Evolutionary conservation across 306 rosid species (phyloP), one percentile per base, ranked within the genome.

Genomic region (Rosa multiflora): DNA sequence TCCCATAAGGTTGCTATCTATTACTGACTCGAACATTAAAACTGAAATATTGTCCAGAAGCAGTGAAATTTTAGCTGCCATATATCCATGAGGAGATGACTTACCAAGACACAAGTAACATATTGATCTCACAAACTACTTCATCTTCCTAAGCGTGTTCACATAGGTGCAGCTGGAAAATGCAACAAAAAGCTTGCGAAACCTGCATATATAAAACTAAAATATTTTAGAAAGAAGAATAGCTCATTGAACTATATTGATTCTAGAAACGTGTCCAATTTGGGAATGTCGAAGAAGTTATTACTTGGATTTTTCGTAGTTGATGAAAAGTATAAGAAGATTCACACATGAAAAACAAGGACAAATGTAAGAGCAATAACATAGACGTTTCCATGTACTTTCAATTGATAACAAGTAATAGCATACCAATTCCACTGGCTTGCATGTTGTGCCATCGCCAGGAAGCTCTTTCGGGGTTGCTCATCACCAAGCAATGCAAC

Each of bases 381-480:
- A n/a, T 69, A 63, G 21, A 52, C 48, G 76, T 26, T 26, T 61
- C 53, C 29, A 42, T 17, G 61, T 48, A 47, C 21, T 79, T 76
- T 69, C 43, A 4, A 48, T 29, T 49, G 61, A 73, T 10, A 81
- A 69, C 5, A 42, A 74, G 79, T 72, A 74, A 67, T 82, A 23
- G 55, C 61, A 55, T 88, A 95, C 99, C 99, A 92, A 63, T 90
- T 90, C 99, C 98, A 95, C 80, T 92, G 97, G 88, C 98, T 95
- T 51, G 92, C 71, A 83, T 92, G 98, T 73, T 88, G 97, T 52
- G 98, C 91, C 97, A 92, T 95, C 8, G 97, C 99, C 0, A 56
- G 82, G 81, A 87, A 85, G 87, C 94, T 95, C 82, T 89, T 86
- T 12, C 61, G 80, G 7, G 90, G 87, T 62, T 83, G 85, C 76